phyloP scores from a whole-genome alignment of 306 rosid species.

The Hippophae rhamnoides region DNA sequence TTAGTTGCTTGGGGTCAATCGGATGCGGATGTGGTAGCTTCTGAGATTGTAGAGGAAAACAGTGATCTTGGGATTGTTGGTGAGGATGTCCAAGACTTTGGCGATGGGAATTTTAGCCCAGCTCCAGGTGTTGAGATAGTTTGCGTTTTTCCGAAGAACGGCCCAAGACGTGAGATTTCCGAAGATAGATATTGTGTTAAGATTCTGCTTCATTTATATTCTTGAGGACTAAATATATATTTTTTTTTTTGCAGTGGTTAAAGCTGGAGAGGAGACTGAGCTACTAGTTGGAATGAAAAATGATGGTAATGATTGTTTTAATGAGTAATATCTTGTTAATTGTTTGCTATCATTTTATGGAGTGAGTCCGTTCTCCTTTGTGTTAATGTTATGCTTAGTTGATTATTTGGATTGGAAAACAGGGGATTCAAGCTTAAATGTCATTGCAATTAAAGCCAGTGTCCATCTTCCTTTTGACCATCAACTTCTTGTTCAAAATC shows the following conservation, averaged over 20 bases:
- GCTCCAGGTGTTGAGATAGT: conserved; percentile 77
- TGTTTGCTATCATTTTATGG: background rate
- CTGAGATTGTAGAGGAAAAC: conserved; percentile 46
- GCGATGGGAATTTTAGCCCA: conserved; percentile 43
- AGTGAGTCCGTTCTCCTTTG: conserved; percentile 1
- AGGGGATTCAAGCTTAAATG: conserved; percentile 70
- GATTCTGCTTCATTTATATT: background rate
- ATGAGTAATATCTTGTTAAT: background rate
- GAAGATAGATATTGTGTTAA: background rate
- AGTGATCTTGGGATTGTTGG: conserved; percentile 70
- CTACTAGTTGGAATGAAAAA: conserved; percentile 77
- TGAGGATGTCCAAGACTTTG: conserved; percentile 63
- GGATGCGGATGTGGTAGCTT: conserved; percentile 36
- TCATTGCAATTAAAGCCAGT: conserved; percentile 76
- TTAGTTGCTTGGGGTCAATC: conserved; percentile 61
- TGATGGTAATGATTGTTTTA: conserved; percentile 45
- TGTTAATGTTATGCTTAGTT: conserved; percentile 10
- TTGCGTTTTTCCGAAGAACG: conserved; percentile 67
- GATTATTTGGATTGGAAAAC: conserved; percentile 30
- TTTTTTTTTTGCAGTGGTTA: conserved; percentile 48
- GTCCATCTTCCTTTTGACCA: conserved; percentile 81
- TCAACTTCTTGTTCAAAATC: conserved; percentile 68
- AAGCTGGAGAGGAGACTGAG: conserved; percentile 82
- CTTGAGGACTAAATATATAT: conserved; percentile 13
- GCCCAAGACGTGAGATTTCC: conserved; percentile 45